Conservation (phyloP, 495 filamentous ascomycete species). For the Aspergillus avenaceus region DNA sequence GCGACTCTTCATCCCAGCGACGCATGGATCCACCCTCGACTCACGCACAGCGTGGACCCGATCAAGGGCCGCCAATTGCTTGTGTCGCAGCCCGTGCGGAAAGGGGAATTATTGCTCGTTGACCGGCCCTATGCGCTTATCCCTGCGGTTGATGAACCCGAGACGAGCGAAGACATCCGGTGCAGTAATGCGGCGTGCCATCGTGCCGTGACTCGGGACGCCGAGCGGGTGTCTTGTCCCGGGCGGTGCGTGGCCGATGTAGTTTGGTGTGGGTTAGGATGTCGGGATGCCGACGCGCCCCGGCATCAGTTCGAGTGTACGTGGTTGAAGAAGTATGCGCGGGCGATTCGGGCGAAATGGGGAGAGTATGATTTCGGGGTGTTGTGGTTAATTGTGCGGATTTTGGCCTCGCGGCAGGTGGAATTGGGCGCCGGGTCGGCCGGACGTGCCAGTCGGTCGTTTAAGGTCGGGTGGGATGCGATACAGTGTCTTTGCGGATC, state of each 20-base stretch:
- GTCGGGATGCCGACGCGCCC: constrained; percentile 17
- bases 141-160: constrained; percentile 28
- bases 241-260: constrained; percentile 29
- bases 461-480: constrained; percentile 24
- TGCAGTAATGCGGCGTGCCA: constrained; percentile 37
- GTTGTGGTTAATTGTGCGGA: constrained; percentile 38
- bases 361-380: constrained; percentile 39
- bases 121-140: constrained; percentile 35
- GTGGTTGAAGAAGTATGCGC: constrained; percentile 30
- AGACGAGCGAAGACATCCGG: constrained; percentile 17
- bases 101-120: constrained; percentile 28
- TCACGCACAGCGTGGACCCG: constrained; percentile 27
- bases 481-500: constrained; percentile 35
- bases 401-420: constrained; percentile 26
- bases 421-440: background rate
- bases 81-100: constrained; percentile 20
- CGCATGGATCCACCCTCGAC: constrained; percentile 32
- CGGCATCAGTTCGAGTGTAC: constrained; percentile 35
- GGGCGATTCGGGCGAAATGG: constrained; percentile 27
- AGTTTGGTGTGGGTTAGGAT: constrained; percentile 27
- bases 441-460: background rate
- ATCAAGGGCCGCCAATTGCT: constrained; percentile 36
- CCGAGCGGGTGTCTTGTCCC: constrained; percentile 18
- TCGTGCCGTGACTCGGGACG: constrained; percentile 5
- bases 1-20: background rate